These are phyloP conservation scores for Cytospora leucostoma DNA, from an alignment of 2,329 filamentous ascomycete genomes.

Conservation along the genomic window DNA sequence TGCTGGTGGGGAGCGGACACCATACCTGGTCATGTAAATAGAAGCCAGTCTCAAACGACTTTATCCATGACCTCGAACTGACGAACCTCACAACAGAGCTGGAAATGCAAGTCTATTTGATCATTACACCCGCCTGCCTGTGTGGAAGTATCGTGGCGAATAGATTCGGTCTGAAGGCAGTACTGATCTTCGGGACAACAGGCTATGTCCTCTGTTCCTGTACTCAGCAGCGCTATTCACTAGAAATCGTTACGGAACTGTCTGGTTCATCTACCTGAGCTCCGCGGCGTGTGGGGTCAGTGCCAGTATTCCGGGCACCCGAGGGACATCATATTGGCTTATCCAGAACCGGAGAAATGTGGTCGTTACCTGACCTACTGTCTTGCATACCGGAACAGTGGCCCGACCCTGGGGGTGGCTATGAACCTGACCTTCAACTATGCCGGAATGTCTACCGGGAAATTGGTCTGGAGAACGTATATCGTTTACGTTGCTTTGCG, in stretches of 20 bases:
- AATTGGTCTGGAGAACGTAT: conserved; percentile 34
- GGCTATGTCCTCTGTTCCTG: conserved; percentile 42
- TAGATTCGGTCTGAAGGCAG: conserved; percentile 37
- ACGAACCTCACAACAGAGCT: conserved; percentile 30
- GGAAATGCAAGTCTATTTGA: conserved; percentile 41
- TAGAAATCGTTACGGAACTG: conserved; percentile 37
- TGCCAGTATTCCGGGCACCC: conserved; percentile 32
- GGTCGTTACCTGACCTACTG: conserved; percentile 30
- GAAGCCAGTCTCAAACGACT: fast-evolving
- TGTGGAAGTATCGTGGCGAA: conserved; percentile 39
- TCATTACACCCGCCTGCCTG: conserved; percentile 40
- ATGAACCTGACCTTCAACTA: conserved; percentile 30
- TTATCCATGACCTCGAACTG: neutral
- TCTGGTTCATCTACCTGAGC: conserved; percentile 31
- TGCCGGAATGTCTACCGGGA: conserved; percentile 30
- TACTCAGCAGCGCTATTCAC: conserved; percentile 41
- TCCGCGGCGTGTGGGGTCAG: conserved; percentile 32
- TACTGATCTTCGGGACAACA: conserved; percentile 38
- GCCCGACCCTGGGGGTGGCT: conserved; percentile 21
- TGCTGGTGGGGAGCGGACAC: conserved; percentile 35
- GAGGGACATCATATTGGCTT: conserved; percentile 35
- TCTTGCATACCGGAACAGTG: conserved; percentile 31
- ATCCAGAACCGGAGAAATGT: conserved; percentile 26
- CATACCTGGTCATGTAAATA: conserved; percentile 35
- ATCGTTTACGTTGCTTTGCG: conserved; percentile 34